Conservation (phyloP, 352 stramenopile species). For the Phytophthora boehmeriae region DNA sequence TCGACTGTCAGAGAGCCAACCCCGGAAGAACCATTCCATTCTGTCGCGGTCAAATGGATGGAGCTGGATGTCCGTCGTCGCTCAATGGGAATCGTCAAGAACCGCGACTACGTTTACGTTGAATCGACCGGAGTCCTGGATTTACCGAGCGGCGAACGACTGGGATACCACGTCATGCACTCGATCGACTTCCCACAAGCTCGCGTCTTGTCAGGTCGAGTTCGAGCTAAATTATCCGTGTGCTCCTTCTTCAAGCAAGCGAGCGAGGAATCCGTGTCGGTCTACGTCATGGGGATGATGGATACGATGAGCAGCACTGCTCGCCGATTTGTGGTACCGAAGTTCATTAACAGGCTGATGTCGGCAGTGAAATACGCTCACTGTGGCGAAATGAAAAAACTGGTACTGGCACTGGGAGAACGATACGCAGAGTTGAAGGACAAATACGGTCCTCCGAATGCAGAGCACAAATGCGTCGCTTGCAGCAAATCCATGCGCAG, state of each 20-base stretch:
- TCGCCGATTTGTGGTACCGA: slow-evolving; percentile 39
- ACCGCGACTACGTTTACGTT: slow-evolving; percentile 68
- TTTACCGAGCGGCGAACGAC: slow-evolving; percentile 19
- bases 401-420: slow-evolving; percentile 32
- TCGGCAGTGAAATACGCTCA: slow-evolving; percentile 33
- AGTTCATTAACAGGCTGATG: slow-evolving; percentile 37
- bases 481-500: slow-evolving; percentile 18
- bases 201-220: slow-evolving; percentile 38
- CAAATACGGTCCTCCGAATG: slow-evolving; percentile 9
- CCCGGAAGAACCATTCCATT: slow-evolving; percentile 49
- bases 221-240: slow-evolving; percentile 50
- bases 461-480: slow-evolving; percentile 15
- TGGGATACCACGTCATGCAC: slow-evolving; percentile 45
- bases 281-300: slow-evolving; percentile 43
- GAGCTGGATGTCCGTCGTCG: slow-evolving; percentile 36
- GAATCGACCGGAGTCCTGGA: slow-evolving; percentile 42
- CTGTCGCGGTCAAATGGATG: slow-evolving; percentile 46
- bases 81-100: slow-evolving; percentile 34
- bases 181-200: slow-evolving; percentile 46
- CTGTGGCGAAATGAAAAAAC: slow-evolving; percentile 52
- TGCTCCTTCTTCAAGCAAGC: slow-evolving; percentile 49
- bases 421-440: slow-evolving; percentile 24
- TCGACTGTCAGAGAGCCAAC: slow-evolving; percentile 48
- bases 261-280: slow-evolving; percentile 29
- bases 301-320: slow-evolving; percentile 25